Evolutionary conservation across 495 filamentous ascomycete genomes (phyloP).

Genomic region (Beverwykella pulmonaria): DNA sequence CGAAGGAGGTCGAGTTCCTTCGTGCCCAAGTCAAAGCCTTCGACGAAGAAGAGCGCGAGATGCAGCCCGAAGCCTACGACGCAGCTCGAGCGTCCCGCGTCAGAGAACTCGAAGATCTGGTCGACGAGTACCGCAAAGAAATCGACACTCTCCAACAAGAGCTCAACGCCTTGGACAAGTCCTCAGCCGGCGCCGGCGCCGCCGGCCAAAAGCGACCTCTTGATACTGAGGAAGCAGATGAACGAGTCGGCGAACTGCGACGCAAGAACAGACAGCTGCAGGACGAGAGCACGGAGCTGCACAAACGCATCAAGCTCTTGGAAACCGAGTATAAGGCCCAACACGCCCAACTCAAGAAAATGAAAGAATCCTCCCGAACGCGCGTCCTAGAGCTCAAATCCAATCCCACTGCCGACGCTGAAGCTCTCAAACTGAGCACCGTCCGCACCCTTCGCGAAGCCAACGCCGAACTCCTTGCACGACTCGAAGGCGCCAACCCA

Average conservation of each 20-base stretch:
- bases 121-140: conserved; percentile 89
- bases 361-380: conserved; percentile 73
- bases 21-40: conserved; percentile 90
- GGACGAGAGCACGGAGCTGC: conserved; percentile 69
- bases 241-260: conserved; percentile 77
- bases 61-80: conserved; percentile 77
- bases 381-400: conserved; percentile 84
- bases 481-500: conserved; percentile 59
- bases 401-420: conserved; percentile 83
- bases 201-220: conserved; percentile 62
- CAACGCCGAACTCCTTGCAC: conserved; percentile 78
- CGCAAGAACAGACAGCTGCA: conserved; percentile 87
- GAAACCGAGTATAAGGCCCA: conserved; percentile 74
- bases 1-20: conserved; percentile 92
- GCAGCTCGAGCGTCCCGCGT: conserved; percentile 75
- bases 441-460: conserved; percentile 76
- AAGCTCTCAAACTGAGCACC: conserved; percentile 78
- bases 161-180: conserved; percentile 58
- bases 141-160: conserved; percentile 72
- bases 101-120: conserved; percentile 75
- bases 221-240: conserved; percentile 64
- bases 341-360: conserved; percentile 68
- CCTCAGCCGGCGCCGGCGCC: conserved; percentile 45
- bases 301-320: conserved; percentile 66
- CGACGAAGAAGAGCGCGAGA: conserved; percentile 83